Evolutionary conservation across 2,329 filamentous ascomycete genomes (phyloP), one percentile per base, ranked within the genome.

Genomic region (Lojkania enalia): DNA sequence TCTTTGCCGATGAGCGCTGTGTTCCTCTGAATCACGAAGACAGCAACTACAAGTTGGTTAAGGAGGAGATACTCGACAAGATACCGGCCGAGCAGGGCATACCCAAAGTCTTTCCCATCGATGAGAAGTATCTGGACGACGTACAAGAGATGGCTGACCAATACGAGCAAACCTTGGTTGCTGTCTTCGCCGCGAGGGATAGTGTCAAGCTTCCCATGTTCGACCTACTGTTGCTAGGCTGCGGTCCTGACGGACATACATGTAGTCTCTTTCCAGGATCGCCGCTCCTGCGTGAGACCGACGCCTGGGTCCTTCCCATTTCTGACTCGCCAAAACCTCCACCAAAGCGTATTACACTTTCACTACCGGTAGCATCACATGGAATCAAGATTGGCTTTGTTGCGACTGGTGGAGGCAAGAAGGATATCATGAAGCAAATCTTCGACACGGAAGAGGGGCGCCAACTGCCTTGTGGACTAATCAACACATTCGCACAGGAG

Each of bases 1-100:
- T 97, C 80, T 97, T 96, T 72, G 92, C 92, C 66, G 94, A 99
- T 69, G 94, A 99, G 79, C 88, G 94, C 64, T 89, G 89, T 59
- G 94, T 97, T 41, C 88, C 94, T 16, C 85, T 96, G 58, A 85
- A 94, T 71, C 87, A 97, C 74, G 80, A 83, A 55, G 92, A 99
- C 76, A 96, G 90, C 76, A 99, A 97, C 76, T 96, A 96, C 74
- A 83, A 77, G 49, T 83, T 96, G 33, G 75, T 97, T 58, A 94
- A 96, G 77, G 77, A 83, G 36, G 90, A 96, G 74, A 79, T 96
- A 39, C 78, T 99, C 51, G 86, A 91, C 75, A 92, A 95, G 76
- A 87, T 97, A 52, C 90, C 91, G 31, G 72, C 77, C 35, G 79
- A 79, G 43, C 65, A 82, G 52, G 81, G 82, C 52, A 72, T 78